A percentile compares a stretch with the other conserved stretches of the same genome.
Conservation (phyloP, 2,329 filamentous ascomycete species). For the Aaosphaeria arxii region DNA sequence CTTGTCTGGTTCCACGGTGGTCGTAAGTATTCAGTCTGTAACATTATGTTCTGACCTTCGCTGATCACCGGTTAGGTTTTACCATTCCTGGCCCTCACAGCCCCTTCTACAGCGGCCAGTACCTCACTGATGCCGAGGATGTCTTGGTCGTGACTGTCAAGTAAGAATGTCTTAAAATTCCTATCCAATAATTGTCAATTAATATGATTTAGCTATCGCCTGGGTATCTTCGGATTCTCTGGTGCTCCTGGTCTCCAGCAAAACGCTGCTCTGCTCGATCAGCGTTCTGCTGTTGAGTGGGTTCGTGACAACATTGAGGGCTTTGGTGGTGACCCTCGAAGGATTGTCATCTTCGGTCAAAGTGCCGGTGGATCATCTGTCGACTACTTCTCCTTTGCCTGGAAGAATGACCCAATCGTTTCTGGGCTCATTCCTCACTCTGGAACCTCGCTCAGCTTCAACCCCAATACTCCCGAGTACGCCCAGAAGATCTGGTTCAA, state of each 20-base stretch:
- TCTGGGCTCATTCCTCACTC: slow-evolving; percentile 48
- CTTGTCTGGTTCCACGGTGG: background rate
- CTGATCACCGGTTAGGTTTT: background rate
- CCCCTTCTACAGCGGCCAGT: slow-evolving; percentile 14
- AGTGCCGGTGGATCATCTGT: slow-evolving; percentile 39
- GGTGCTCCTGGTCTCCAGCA: slow-evolving; percentile 31
- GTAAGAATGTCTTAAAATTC: no score
- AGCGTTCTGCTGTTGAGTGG: slow-evolving; percentile 35
- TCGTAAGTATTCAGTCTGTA: slow-evolving; percentile 7
- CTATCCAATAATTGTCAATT: no score
- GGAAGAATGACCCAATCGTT: slow-evolving; percentile 48
- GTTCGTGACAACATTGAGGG: slow-evolving; percentile 38
- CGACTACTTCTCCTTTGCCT: slow-evolving; percentile 51
- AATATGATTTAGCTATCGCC: slow-evolving; percentile 20
- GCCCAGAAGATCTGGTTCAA: slow-evolving; percentile 30
- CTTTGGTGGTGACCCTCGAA: slow-evolving; percentile 39
- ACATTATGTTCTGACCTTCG: slow-evolving; percentile 2
- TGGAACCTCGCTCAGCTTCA: slow-evolving; percentile 41
- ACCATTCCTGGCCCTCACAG: background rate
- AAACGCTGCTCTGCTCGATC: slow-evolving; percentile 35
- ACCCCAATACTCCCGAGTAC: slow-evolving; percentile 21
- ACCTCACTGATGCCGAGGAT: slow-evolving; percentile 21
- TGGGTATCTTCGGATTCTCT: slow-evolving; percentile 40
- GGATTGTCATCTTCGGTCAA: slow-evolving; percentile 41
- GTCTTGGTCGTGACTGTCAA: slow-evolving; percentile 28